Base-by-base conservation (phyloP, 805 yeast species). In the baker's yeast (Saccharomyces cerevisiae) region DNA sequence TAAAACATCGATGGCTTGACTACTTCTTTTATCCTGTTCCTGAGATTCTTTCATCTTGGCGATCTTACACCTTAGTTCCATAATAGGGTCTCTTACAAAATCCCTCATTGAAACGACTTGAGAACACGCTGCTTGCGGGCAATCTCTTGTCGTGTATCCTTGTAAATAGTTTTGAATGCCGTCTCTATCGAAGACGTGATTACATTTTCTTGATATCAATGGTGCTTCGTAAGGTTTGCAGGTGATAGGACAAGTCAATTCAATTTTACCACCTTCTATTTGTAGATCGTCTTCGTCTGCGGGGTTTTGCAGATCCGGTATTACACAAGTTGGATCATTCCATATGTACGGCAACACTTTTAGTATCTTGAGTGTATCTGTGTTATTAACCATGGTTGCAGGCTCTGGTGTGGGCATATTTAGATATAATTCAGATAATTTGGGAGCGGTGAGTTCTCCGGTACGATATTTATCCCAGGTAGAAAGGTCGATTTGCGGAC, bases 201-300 rank as follows among this genome's bases (percentile, higher is more conserved):
- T 72, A 68, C 95, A 87, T 30, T 64, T 68, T 27, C 61, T 68
- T 2, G 85, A 79, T n/a, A 72, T 76, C 61, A 79, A 73, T 0
- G 95, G 94, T 2, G 69, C 70, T 24, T 67, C 72, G 66, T 79
- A 84, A 47, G 72, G 66, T 51, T 76, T 72, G 55, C 78, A 63
- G 0, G 90, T 80, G 13, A 87, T 73, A 0, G 92, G 92, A 64
- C 91, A 89, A 27, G 73, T 76, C 54, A 87, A 64, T 49, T 83
- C 81, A n/a, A 87, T 72, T 41, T 71, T 79, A 41, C 94, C 94
- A 53, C 94, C 95, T 9, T 80, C 81, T 5, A 87, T 77, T 46
- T 76, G 79, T 31, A 87, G 48, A 24, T 84, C 92, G 24, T 83
- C 88, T 41, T 79, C 84, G 13, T 75, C 82, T 11, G 49, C 54